Base-by-base conservation (phyloP, 106 monocot species). In the Dendrobium huoshanense region DNA sequence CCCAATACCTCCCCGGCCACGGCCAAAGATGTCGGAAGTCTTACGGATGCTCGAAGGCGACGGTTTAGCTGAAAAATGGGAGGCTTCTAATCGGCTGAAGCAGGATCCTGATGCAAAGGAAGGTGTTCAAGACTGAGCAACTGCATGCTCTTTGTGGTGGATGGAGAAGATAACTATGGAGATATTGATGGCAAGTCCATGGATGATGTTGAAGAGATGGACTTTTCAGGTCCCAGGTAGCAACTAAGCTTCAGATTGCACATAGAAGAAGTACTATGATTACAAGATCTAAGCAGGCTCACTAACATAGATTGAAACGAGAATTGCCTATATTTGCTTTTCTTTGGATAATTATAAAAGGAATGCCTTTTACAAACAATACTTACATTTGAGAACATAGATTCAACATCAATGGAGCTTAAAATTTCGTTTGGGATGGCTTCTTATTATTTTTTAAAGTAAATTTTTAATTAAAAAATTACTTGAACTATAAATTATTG, bases 11-110 rank as follows among this genome's bases (percentile, higher is more conserved):
- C 54, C 91, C 93, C 2, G 67, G 80, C 20, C 81, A 84, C 85
- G 93, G n/a, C 93, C 93, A 17, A 93, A 80, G 83, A 93, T 93
- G 93, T 91, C 91, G 3, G 93, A 93, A 77, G 87, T 93, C 56
- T 84, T 91, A 9, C 41, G 93, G 44, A 93, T 93, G 93, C 89
- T 93, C 19, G 91, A 93, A 78, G 93, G 93, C 7, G 93, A 93
- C 54, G 91, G 93, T 0, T 79, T 93, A 2, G 93, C 82, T 13
- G 91, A 93, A 45, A 91, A 91, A 76, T 93, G 93, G 93, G 89
- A 89, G 67, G 88, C 93, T 1, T 83, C 88, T 7, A 87, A 89
- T 78, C 16, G 72, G 74, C 77, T 41, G 10, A 48, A 42, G 40
- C 51, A 24, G 73, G 48, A 59, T 27, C 55, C 17, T 61, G 58